Evolutionary conservation across 75 land plant species (phyloP), one percentile per base, ranked within the genome.

Genomic region (Sequoia sempervirens): DNA sequence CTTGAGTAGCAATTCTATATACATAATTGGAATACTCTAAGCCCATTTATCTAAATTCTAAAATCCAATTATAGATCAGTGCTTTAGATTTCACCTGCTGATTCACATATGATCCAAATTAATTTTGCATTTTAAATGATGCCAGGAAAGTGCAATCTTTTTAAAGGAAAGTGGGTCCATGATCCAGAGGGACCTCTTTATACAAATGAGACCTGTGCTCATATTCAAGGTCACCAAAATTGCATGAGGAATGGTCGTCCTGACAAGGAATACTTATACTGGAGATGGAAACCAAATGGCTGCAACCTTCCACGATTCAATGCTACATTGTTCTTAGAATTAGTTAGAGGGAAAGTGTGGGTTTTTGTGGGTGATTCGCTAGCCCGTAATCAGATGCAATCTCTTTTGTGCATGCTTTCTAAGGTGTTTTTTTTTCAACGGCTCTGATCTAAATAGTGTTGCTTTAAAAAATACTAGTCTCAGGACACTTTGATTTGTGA

Each of bases 301-400:
- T 86, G 90, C 75, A 84, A 70, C 1, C 73, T 90, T 20, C 86
- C 90, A 2, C 47, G 47, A 17, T 86, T 90, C 73, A 79, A 90
- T 81, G 83, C 92, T 15, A 53, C 64, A 45, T 69, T 28, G 75
- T 90, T 88, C 84, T 69, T 90, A 83, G 80, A 88, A 30, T 34
- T 88, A 17, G 73, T 88, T 18, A 84, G 83, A 58, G 91, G 86
- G 8, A 90, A 89, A 75, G 72, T 78, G 5, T 52, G 86, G 84
- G 90, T 88, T 38, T 90, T 88, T 82, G 86, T 90, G 40, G 92
- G 92, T 5, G 92, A 90, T 69, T 88, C 92, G 14, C 81, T 90
- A 40, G 90, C 83, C 12, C 84, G 90, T 43, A 90, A 88, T 74
- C 92, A 90, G 23, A 88, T 90, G 87, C 90, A 89, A 38, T 86